A percentile compares a stretch with the other conserved stretches of the same genome.
These are phyloP conservation scores for Colletotrichum musicola DNA, from an alignment of 2,329 filamentous ascomycete genomes.

Conservation along the genomic window DNA sequence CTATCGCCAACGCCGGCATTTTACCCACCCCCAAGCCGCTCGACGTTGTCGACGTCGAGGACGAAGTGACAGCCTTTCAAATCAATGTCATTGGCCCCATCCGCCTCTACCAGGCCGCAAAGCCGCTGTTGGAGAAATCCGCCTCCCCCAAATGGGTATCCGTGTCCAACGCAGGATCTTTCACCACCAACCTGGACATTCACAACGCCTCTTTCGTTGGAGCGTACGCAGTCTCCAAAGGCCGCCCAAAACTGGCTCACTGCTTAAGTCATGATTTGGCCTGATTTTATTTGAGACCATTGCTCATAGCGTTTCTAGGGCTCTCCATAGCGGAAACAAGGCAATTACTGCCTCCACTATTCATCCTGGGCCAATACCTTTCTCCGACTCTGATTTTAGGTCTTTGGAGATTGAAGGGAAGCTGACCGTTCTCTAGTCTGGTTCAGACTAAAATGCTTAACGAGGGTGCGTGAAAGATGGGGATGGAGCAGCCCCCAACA, in stretches of 20 bases:
- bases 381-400: neutral
- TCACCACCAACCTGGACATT: slow-evolving; percentile 41
- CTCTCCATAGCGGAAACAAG: slow-evolving; percentile 11
- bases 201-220: slow-evolving; percentile 38
- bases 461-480: slow-evolving; percentile 46
- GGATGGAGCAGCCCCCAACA: slow-evolving; percentile 49
- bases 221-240: slow-evolving; percentile 47
- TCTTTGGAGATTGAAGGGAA: neutral
- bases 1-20: slow-evolving; percentile 45
- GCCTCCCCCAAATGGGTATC: slow-evolving; percentile 47
- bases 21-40: neutral
- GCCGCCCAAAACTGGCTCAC: slow-evolving; percentile 49
- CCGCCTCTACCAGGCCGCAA: slow-evolving; percentile 49
- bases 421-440: slow-evolving; percentile 42
- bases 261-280: neutral
- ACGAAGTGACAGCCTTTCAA: slow-evolving; percentile 14
- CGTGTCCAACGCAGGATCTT: slow-evolving; percentile 44
- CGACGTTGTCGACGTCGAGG: neutral
- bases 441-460: slow-evolving; percentile 59
- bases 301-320: neutral
- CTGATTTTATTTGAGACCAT: neutral
- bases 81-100: slow-evolving; percentile 44
- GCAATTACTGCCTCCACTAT: slow-evolving; percentile 31
- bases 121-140: slow-evolving; percentile 48
- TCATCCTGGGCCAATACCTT: slow-evolving; percentile 42